phyloP scores from a whole-genome alignment of 495 filamentous ascomycete genomes.

The Schizothecium vesticola region DNA sequence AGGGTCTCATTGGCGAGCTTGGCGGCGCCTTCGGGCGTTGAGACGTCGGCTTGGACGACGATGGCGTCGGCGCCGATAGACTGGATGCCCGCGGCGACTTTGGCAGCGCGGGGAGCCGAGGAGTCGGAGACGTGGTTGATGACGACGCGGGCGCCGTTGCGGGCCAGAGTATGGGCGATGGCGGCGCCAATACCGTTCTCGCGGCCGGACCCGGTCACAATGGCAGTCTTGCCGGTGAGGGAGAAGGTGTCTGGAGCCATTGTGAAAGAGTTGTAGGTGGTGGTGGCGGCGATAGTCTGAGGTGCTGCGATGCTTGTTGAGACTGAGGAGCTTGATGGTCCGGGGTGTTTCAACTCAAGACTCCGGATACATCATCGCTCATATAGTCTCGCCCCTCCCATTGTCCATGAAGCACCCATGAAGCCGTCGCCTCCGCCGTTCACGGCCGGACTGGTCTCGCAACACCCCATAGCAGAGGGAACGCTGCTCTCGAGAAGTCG shows the following conservation, averaged over 20 bases:
- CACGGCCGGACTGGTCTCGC: background rate
- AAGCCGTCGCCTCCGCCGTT: background rate
- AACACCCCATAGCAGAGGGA: background rate
- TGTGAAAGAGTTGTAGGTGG: background rate
- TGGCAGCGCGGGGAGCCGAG: conserved; percentile 27
- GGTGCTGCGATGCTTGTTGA: background rate
- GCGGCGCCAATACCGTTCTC: conserved; percentile 44
- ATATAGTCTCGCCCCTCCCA: background rate
- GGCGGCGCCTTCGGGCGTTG: conserved; percentile 22
- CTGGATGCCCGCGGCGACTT: conserved; percentile 22
- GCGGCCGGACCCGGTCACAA: conserved; percentile 45
- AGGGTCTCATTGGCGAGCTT: conserved; percentile 31
- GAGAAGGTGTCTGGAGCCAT: conserved; percentile 27
- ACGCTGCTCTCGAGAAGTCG: background rate
- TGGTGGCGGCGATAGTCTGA: background rate
- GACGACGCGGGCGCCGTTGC: conserved; percentile 36
- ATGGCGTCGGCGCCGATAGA: conserved; percentile 21
- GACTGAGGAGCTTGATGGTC: background rate
- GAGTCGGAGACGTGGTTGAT: conserved; percentile 35
- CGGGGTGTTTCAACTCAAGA: background rate
- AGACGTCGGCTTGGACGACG: conserved; percentile 32
- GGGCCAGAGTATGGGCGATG: conserved; percentile 37
- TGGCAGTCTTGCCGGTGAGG: conserved; percentile 44
- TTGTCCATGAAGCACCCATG: background rate
- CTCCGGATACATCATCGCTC: background rate